Base-by-base conservation (phyloP, 2,329 filamentous ascomycete genomes). In the Leptographium radiaticola region DNA sequence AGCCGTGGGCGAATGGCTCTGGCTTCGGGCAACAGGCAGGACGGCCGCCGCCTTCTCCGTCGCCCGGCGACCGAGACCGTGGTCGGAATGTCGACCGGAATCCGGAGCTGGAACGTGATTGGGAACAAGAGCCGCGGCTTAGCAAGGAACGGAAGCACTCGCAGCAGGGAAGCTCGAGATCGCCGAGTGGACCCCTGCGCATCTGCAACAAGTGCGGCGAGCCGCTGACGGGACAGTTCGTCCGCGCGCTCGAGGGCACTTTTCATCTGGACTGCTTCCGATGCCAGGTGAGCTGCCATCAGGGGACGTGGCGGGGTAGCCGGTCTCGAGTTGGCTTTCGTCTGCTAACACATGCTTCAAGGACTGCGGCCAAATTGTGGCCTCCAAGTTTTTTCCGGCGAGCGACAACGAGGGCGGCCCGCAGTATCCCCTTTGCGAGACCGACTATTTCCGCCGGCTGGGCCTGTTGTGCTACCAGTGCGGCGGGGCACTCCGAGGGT, bases 191-290 rank as follows among this genome's bases (percentile, higher is more conserved):
- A 42, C 76, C 79, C 60, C 66, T 79, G 56, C 79, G 86, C 60
- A 73, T 79, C 42, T 91, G 87, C 70, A 90, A 89, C 64, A 96
- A 95, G 69, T 98, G 93, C 66, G 83, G 83, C 59, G 86, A 91
- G 67, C 77, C 84, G 53, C 75, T 98, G 67, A 94, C 89, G 1
- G 93, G 93, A 45, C 93, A 98, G 70, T 98, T 97, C 67, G 93
- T 98, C 59, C 82, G 93, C 63, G 93, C 93, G 47, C 72, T 98
- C 53, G 89, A 90, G 53, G 90, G 89, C 55, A 97, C 91, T 52
- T 98, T 89, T 68, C 93, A 98, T 73, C 73, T 98, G 60, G 91
- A 98, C 68, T 98, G 93, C 75, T 98, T 98, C 71, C 94, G 89
- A 67, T 98, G 93, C 70, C 81, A 89, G 71, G 91, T 96, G 79